phyloP scores from a whole-genome alignment of 139 green algal genomes.

The Chlamydomonas sphaeroides region DNA sequence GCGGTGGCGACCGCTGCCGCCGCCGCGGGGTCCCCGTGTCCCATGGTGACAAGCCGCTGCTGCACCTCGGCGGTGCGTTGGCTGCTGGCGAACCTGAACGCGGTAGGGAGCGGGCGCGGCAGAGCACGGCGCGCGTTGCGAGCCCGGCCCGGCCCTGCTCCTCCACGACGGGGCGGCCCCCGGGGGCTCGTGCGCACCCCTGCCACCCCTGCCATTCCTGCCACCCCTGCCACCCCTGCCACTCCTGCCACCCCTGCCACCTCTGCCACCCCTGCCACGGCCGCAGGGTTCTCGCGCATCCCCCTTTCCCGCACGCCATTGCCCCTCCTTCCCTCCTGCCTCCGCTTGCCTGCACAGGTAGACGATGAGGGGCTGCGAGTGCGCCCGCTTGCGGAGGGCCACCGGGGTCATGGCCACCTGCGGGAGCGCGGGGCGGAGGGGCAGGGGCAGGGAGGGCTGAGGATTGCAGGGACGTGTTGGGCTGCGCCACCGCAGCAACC shows the following conservation, averaged over 20 bases:
- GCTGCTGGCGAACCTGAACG: slow-evolving; percentile 18
- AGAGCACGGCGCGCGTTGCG: no score
- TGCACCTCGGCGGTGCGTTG: slow-evolving; percentile 1
- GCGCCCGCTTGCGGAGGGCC: slow-evolving; percentile 12
- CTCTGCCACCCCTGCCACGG: not conserved
- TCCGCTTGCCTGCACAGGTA: slow-evolving; percentile 37
- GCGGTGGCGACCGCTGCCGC: slow-evolving; percentile 1
- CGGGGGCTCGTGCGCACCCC: not conserved
- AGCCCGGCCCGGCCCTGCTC: no score
- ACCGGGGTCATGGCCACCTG: slow-evolving; percentile 31
- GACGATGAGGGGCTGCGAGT: slow-evolving; percentile 23
- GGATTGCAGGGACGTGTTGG: no score
- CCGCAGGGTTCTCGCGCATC: no score
- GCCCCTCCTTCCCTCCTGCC: not conserved
- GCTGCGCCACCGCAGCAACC: no score
- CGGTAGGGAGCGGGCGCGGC: not conserved
- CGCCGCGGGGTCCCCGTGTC: not conserved
- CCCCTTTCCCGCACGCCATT: not conserved
- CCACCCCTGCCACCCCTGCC: not conserved
- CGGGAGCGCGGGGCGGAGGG: no score
- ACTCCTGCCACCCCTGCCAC: not conserved
- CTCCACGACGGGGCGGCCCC: no score
- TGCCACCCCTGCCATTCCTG: not conserved
- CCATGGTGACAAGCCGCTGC: slow-evolving; percentile 17
- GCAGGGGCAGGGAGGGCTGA: no score